phyloP scores from a whole-genome alignment of 2,329 filamentous ascomycete genomes.

The Colletotrichum chlorophyti region DNA sequence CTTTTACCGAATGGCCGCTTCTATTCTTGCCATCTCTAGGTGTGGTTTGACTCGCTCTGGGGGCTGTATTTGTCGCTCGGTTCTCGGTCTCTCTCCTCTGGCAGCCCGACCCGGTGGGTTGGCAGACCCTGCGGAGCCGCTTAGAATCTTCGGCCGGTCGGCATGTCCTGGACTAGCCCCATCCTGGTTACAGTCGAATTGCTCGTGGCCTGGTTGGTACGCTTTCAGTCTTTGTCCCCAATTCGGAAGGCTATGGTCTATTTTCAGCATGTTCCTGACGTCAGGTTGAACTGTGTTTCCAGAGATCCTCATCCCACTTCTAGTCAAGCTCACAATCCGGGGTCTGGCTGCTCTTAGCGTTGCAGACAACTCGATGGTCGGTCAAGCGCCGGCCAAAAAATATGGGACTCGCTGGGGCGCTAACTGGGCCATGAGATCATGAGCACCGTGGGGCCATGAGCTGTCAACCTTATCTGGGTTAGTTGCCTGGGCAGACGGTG shows the following conservation, averaged over 20 bases:
- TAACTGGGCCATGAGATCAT: constrained; percentile 19
- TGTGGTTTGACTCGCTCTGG: too few species aligned
- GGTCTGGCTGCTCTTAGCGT: neutral
- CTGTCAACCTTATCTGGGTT: constrained; percentile 14
- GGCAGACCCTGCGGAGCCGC: too few species aligned
- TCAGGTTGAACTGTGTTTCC: neutral
- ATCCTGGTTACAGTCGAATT: too few species aligned
- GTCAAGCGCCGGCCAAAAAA: constrained; percentile 8
- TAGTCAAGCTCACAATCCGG: neutral
- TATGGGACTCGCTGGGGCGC: constrained; percentile 2
- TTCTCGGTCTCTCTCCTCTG: too few species aligned
- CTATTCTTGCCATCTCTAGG: too few species aligned
- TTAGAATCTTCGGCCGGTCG: too few species aligned
- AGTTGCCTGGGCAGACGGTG: constrained; percentile 10
- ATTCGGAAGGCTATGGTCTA: neutral
- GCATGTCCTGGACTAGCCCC: too few species aligned
- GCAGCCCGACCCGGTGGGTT: too few species aligned
- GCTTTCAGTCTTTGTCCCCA: neutral
- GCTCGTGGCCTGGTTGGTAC: constrained; percentile 2
- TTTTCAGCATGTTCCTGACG: constrained; percentile 13
- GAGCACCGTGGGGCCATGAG: constrained; percentile 7
- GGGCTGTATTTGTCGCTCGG: too few species aligned
- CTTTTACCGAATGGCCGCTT: too few species aligned
- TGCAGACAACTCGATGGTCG: neutral
- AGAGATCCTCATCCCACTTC: neutral